Evolutionary conservation across 2,329 filamentous ascomycete genomes (phyloP).

Genomic region (Pseudogymnoascus sp.): DNA sequence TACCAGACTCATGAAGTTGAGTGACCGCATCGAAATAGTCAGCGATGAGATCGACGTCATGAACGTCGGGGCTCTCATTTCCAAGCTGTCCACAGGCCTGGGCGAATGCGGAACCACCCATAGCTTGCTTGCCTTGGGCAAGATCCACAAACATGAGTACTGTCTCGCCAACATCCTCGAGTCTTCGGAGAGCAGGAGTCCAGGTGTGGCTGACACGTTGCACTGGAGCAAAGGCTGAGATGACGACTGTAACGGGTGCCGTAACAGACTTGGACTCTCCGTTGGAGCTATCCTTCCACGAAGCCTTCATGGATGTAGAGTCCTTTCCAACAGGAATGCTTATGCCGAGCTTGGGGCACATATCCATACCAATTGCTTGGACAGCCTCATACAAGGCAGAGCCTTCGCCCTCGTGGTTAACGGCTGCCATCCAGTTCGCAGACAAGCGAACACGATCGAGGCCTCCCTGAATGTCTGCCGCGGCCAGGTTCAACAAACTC

Average conservation of each 20-base stretch:
- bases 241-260: slow-evolving; percentile 82
- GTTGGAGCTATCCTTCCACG: slow-evolving; percentile 70
- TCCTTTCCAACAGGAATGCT: slow-evolving; percentile 97
- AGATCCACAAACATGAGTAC: slow-evolving; percentile 88
- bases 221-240: slow-evolving; percentile 84
- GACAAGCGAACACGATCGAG: slow-evolving; percentile 79
- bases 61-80: slow-evolving; percentile 77
- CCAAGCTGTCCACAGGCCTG: slow-evolving; percentile 86
- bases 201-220: slow-evolving; percentile 79
- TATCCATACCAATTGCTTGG: slow-evolving; percentile 82
- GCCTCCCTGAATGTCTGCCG: slow-evolving; percentile 66
- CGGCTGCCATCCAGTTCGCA: slow-evolving; percentile 99
- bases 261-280: slow-evolving; percentile 77
- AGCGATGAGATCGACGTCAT: slow-evolving; percentile 70
- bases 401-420: slow-evolving; percentile 85
- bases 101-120: slow-evolving; percentile 86
- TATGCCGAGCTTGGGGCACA: slow-evolving; percentile 85
- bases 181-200: slow-evolving; percentile 80
- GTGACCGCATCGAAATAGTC: slow-evolving; percentile 87
- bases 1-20: slow-evolving; percentile 57
- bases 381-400: slow-evolving; percentile 91
- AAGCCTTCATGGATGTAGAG: slow-evolving; percentile 98
- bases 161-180: slow-evolving; percentile 84
- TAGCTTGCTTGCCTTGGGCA: slow-evolving; percentile 68
- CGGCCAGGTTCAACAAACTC: slow-evolving; percentile 86